phyloP scores from a whole-genome alignment of 2,329 filamentous ascomycete species.

The Pseudogymnoascus sp. region DNA sequence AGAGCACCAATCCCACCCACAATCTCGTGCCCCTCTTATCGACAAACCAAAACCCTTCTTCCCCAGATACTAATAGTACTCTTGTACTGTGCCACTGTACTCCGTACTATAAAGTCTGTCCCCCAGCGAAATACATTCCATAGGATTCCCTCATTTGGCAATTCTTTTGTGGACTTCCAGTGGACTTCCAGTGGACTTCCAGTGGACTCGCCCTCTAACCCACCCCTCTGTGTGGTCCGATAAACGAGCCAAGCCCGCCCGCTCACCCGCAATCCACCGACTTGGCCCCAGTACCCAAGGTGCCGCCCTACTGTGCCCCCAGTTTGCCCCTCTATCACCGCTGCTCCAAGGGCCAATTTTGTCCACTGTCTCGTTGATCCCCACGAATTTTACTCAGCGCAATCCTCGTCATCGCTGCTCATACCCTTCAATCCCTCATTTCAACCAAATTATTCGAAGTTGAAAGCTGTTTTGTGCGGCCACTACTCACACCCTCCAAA shows the following conservation, averaged over 20 bases:
- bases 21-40: neutral
- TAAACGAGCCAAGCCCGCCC: slow-evolving; percentile 4
- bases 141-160: slow-evolving; percentile 1
- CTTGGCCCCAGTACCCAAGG: neutral
- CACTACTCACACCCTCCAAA: neutral
- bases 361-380: neutral
- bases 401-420: neutral
- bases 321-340: neutral
- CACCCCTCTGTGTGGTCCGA: neutral
- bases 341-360: neutral
- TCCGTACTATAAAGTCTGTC: neutral
- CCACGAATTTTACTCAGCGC: neutral
- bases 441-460: neutral
- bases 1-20: neutral
- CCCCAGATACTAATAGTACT: neutral
- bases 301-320: neutral
- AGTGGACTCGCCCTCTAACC: neutral
- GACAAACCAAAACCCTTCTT: neutral
- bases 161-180: neutral
- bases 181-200: neutral
- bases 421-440: neutral
- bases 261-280: slow-evolving; percentile 8
- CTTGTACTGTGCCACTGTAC: neutral
- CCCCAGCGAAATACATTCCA: neutral
- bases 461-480: neutral